Percentiles rank a stretch among this genome's conserved stretches.
phyloP scores from a whole-genome alignment of 768 basidiomycete species.

The Boletus bicolor region DNA sequence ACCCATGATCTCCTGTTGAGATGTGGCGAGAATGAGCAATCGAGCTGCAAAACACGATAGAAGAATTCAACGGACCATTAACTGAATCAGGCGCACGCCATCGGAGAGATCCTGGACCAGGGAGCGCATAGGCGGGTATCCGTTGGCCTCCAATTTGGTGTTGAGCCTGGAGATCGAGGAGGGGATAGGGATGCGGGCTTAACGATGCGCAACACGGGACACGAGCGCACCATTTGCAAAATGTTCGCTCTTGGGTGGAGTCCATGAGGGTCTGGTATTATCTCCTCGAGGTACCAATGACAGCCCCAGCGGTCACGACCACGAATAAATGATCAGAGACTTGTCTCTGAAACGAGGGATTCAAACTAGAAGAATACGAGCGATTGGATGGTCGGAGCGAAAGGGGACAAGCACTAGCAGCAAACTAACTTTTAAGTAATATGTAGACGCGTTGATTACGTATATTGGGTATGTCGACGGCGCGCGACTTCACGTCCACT shows the following conservation, averaged over 20 bases:
- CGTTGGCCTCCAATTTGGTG: slow-evolving; percentile 84
- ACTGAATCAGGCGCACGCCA: slow-evolving; percentile 91
- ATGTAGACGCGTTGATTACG: slow-evolving; percentile 23
- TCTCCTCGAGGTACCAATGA: background rate
- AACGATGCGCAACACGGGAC: background rate
- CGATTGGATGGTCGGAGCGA: background rate
- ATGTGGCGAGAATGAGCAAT: background rate
- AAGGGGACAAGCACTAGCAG: background rate
- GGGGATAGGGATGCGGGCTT: background rate
- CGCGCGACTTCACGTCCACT: slow-evolving; percentile 32
- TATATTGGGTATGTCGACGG: slow-evolving; percentile 2
- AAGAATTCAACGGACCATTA: slow-evolving; percentile 60
- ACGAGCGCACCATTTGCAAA: slow-evolving; percentile 78
- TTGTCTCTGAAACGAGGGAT: background rate
- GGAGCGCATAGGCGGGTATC: slow-evolving; percentile 84
- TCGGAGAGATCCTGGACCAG: slow-evolving; percentile 90
- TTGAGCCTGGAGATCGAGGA: slow-evolving; percentile 69
- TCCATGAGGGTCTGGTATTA: slow-evolving; percentile 21
- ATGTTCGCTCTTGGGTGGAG: slow-evolving; percentile 68
- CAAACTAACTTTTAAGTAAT: too few relatives aligned
- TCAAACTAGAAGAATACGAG: background rate
- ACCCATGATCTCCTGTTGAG: slow-evolving; percentile 93
- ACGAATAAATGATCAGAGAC: background rate
- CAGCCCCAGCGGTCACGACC: background rate
- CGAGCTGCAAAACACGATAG: background rate